phyloP scores from a whole-genome alignment of 371 early-diverging fungal genomes.

The Enterocytospora artemiae region DNA sequence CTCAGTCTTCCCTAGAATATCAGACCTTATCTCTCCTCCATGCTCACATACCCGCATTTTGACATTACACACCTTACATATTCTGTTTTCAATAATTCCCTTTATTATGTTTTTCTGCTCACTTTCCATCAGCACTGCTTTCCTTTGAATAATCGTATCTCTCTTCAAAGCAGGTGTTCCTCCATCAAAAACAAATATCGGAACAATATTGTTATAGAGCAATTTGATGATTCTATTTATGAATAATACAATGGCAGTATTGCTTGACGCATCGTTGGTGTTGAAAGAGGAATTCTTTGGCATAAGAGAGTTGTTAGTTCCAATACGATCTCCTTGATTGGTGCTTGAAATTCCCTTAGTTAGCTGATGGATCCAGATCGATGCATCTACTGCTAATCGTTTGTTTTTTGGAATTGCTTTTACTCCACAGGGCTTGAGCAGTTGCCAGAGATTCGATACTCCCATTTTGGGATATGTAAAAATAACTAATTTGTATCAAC shows the following conservation, averaged over 20 bases:
- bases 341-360: too few species aligned
- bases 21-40: neutral
- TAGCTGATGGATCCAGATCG: conserved; percentile 37
- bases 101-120: conserved; percentile 1
- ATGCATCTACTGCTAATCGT: conserved; percentile 45
- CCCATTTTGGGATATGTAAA: conserved; percentile 75
- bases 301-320: too few species aligned
- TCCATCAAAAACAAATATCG: conserved; percentile 88
- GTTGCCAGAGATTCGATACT: conserved; percentile 80
- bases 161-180: conserved; percentile 60
- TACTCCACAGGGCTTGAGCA: conserved; percentile 67
- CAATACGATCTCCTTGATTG: too few species aligned
- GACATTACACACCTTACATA: conserved; percentile 6
- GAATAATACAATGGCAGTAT: conserved; percentile 13
- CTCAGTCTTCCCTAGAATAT: neutral
- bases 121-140: neutral
- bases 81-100: conserved; percentile 5
- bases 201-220: conserved; percentile 72
- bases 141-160: conserved; percentile 20
- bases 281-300: conserved; percentile 67
- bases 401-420: conserved; percentile 19
- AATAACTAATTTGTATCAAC: too few species aligned
- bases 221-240: conserved; percentile 71
- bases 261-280: conserved; percentile 58
- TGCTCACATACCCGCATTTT: conserved; percentile 14